A percentile compares a stretch with the other conserved stretches of the same genome.
These are phyloP conservation scores for Euphrasia arctica DNA, from an alignment of 305 asterid species.

Conservation along the genomic window DNA sequence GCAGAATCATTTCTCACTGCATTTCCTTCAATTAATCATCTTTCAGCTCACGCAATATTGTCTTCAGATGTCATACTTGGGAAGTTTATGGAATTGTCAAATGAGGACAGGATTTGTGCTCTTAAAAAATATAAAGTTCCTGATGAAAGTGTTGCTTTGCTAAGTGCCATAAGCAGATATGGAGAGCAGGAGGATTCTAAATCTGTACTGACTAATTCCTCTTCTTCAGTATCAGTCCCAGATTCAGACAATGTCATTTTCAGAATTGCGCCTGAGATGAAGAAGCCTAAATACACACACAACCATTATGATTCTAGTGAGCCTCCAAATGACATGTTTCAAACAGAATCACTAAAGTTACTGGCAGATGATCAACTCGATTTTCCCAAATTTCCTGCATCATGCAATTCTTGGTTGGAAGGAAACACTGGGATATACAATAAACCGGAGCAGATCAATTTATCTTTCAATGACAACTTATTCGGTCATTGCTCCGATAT, in stretches of 20 bases:
- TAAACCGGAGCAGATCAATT: conserved; percentile 40
- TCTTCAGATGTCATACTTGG: conserved; percentile 62
- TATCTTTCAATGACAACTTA: conserved; percentile 40
- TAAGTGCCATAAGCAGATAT: conserved; percentile 58
- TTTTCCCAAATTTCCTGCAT: conserved; percentile 40
- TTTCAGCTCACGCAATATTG: conserved; percentile 89
- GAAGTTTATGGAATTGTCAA: conserved; percentile 67
- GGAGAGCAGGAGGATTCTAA: conserved; percentile 90
- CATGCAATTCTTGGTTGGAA: conserved; percentile 47
- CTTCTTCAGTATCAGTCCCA: conserved; percentile 74
- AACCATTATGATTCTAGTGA: conserved; percentile 30
- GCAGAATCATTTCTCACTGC: conserved; percentile 92
- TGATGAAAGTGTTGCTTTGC: conserved; percentile 64
- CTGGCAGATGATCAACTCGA: conserved; percentile 39
- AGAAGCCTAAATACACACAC: conserved; percentile 51
- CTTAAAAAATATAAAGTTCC: conserved; percentile 67
- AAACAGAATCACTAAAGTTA: conserved; percentile 39
- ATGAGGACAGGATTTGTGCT: conserved; percentile 44
- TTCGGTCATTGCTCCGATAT: conserved; percentile 30
- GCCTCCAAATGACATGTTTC: conserved; percentile 40
- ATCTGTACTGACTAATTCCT: conserved; percentile 93
- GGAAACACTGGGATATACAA: conserved; percentile 36
- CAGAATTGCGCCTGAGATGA: conserved; percentile 44
- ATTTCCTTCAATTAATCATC: conserved; percentile 93
- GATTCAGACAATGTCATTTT: conserved; percentile 53